Evolutionary conservation across 805 yeast genomes (phyloP).

Genomic region (Hagleromyces aurorensis): DNA sequence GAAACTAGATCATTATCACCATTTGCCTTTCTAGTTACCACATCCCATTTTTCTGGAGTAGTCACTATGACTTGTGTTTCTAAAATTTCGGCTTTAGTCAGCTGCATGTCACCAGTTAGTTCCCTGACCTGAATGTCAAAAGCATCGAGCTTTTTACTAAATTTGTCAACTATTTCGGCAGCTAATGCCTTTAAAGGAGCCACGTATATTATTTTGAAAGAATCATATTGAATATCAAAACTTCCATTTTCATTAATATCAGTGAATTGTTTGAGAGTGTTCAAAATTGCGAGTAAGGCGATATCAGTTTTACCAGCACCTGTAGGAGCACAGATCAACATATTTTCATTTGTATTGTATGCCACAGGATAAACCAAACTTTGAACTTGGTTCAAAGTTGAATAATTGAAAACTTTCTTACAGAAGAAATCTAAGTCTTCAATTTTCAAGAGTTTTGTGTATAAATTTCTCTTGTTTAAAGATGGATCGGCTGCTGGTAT

Average conservation of each 20-base stretch:
- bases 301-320: conserved; percentile 98
- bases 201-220: conserved; percentile 84
- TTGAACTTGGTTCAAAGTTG: conserved; percentile 77
- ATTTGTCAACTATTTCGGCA: conserved; percentile 92
- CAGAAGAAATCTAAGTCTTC: conserved; percentile 68
- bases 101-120: conserved; percentile 92
- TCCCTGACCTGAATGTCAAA: conserved; percentile 81
- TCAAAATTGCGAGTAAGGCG: conserved; percentile 72
- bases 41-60: conserved; percentile 97
- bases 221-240: conserved; percentile 67
- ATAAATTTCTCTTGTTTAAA: conserved; percentile 38
- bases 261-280: conserved; percentile 66
- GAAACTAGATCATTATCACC: conserved; percentile 83
- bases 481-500: conserved; percentile 67
- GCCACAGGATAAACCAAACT: conserved; percentile 88
- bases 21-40: conserved; percentile 85
- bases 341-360: conserved; percentile 85
- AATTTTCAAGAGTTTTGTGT: conserved; percentile 44
- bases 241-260: conserved; percentile 43
- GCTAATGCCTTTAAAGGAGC: conserved; percentile 94
- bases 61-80: conserved; percentile 86
- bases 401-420: conserved; percentile 76
- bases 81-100: conserved; percentile 69
- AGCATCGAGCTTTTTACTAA: conserved; percentile 70
- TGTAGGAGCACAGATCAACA: conserved; percentile 95